Base-by-base conservation (phyloP, 768 basidiomycete genomes). In the Boletus vinaceobasis region DNA sequence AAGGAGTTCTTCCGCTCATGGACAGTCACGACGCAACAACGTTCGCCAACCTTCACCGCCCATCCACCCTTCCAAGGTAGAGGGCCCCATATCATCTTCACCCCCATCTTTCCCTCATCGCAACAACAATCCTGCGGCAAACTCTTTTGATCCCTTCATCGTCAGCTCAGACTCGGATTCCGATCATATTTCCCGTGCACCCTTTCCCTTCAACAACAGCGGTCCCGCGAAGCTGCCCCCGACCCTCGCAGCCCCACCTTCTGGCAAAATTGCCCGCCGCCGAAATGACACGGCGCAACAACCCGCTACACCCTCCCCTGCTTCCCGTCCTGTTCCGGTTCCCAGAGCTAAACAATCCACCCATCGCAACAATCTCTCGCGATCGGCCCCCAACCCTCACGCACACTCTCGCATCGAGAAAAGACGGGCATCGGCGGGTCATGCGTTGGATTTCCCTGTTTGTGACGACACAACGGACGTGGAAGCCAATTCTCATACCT, bases 401-500 rank as follows among this genome's bases (percentile, higher is more conserved):
- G 68, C 68, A 58, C 66, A 65, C 47, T 55, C 60, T 44, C 69
- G 67, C 39, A 57, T 69, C 39, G 58, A 38, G 56, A 66, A 67
- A 36, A 74, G 73, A 45, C 75, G 74, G 44, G 61, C 68, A 5
- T 67, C 65, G 1, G 63, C 67, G 10, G 70, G 69, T n/a, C 45
- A 63, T 49, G 62, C 66, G 44, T 46, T 61, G 43, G 74, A 71
- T 35, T 88, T 88, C 68, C 88, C 86, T 3, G 71, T 91, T 43
- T 90, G 88, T 60, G 88, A 90, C 58, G 88, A 91, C 61, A 77
- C 79, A 59, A 84, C 79, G 38, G 84, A 85, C 43, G 73, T 72
- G 5, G 69, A 73, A 27, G 67, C 73, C 10, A 65, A 47, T n/a
- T 74, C 73, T 33, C 74, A 75, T 8, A 80, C 81, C 26, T 73